Evolutionary conservation across 2,329 filamentous ascomycete species (phyloP), one percentile per base, ranked within the genome.

Genomic region (Madurella fahalii): DNA sequence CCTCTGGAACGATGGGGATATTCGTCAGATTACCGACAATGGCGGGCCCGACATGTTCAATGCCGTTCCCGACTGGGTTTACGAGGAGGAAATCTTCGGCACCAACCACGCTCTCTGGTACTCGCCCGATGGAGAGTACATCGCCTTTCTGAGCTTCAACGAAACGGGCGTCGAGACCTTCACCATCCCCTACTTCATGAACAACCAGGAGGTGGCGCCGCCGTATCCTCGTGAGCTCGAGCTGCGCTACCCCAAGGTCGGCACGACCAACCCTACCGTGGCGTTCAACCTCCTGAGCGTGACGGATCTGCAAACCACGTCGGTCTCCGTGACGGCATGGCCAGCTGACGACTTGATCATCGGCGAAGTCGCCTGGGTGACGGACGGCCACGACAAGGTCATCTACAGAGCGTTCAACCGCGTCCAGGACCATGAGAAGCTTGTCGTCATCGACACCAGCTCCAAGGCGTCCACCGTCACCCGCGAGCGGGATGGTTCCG

Each of bases 131-230:
- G 79, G 77, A 12, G 65, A 76, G 58, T 77, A 76, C 58, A 70
- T 83, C 50, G 78, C 79, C 9, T 83, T 77, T 61, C 70, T 83
- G 49, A 78, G 74, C 62, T 80, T 82, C 68, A 79, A 83, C 60
- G 82, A 89, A 72, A 86, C 84, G 0, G 84, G 83, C 1, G 85
- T 89, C 7, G 78, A 76, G 2, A 86, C 83, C 1, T 87, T 82
- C 67, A 82, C 78, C 0, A 76, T 89, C 11, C 82, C 83, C 0
- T 87, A 86, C 68, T 88, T 83, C 67, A 86, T 85, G 79, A 74
- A 81, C 50, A 73, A 77, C 53, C 68, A 81, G 55, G 68, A 78
- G 20, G 66, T 82, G 13, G 81, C 84, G 0, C 82, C 83, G 0
- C 70, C 77, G 0, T 88, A 89, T 63, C 84, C 85, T 1, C 68